Evolutionary conservation across 805 yeast genomes (phyloP).

Genomic region (Ogataea trehaloabstinens): DNA sequence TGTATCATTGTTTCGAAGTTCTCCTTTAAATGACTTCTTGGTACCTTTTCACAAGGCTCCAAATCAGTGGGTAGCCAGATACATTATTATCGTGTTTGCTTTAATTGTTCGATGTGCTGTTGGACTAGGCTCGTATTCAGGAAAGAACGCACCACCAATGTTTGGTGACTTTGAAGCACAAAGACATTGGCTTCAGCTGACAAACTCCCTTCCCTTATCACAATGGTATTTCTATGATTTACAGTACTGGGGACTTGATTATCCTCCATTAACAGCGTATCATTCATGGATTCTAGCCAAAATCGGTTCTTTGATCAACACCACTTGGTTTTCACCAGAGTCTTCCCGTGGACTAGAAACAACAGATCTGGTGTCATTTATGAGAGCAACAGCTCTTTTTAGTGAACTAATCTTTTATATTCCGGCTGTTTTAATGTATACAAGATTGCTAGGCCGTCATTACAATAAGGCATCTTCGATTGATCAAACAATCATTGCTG

Average conservation of each 20-base stretch:
- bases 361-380: conserved; percentile 66
- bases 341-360: conserved; percentile 75
- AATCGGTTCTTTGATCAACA: conserved; percentile 62
- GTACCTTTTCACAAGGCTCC: conserved; percentile 76
- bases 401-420: conserved; percentile 74
- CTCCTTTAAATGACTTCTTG: conserved; percentile 78
- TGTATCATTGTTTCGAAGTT: conserved; percentile 35
- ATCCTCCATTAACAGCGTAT: conserved; percentile 94
- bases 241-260: conserved; percentile 94
- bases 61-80: conserved; percentile 88
- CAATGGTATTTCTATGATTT: conserved; percentile 90
- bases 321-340: conserved; percentile 74
- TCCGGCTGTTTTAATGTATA: conserved; percentile 75
- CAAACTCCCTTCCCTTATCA: conserved; percentile 66
- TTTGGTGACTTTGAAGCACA: conserved; percentile 98
- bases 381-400: conserved; percentile 76
- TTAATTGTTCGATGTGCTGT: conserved; percentile 78
- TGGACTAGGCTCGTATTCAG: conserved; percentile 87
- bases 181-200: conserved; percentile 95
- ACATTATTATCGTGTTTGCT: conserved; percentile 69
- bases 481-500: conserved; percentile 73
- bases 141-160: conserved; percentile 68
- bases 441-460: conserved; percentile 67
- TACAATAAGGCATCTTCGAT: conserved; percentile 51
- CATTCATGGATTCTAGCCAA: conserved; percentile 82